Base-by-base conservation (phyloP, 2,329 filamentous ascomycete genomes). In the Exophiala spinifera region DNA sequence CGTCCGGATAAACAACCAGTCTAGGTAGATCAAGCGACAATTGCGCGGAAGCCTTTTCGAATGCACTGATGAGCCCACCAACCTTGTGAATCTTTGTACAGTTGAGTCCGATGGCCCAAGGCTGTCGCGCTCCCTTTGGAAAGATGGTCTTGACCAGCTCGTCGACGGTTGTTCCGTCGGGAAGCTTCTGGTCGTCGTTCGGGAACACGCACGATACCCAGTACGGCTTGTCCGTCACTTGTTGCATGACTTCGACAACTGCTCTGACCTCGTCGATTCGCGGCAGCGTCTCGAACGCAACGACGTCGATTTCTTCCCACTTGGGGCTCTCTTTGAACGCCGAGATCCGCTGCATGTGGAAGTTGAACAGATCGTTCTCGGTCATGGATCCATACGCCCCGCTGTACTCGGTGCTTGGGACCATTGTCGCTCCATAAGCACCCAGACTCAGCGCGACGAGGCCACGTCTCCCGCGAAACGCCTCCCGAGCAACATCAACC, bases 131-230 rank as follows among this genome's bases (percentile, higher is more conserved):
- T 54, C 55, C 37, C 28, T 31, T 31, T 37, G 57, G 55, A 25
- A 77, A 20, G 61, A 76, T 71, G 21, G 70, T 69, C 25, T 59
- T 44, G 7, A 77, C 70, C 57, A 77, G 73, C 56, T 77, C 62
- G 44, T 70, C 67, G 19, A 79, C 70, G 2, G 65, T 67, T 57
- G 71, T 79, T 1, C 82, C 82, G 62, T 86, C 83, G 0, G 84
- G 83, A 20, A 87, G 70, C 2, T 53, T 58, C n/a, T 76, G 69
- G 17, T 70, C 74, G 13, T 81, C 76, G 0, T 76, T 74, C 0
- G 84, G 83, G 44, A 83, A 87, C 0, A 87, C 79, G 63, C 81
- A 84, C 2, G 78, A 76, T 39, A 86, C 77, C 85, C 85, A 88
- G 53, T 79, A 83, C 1, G 75, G 74, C 55, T 65, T 47, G 48